Evolutionary conservation across 202 grass and related monocot species (phyloP), one percentile per base, ranked within the genome.

Genomic region (Cymbopogon flexuosus): DNA sequence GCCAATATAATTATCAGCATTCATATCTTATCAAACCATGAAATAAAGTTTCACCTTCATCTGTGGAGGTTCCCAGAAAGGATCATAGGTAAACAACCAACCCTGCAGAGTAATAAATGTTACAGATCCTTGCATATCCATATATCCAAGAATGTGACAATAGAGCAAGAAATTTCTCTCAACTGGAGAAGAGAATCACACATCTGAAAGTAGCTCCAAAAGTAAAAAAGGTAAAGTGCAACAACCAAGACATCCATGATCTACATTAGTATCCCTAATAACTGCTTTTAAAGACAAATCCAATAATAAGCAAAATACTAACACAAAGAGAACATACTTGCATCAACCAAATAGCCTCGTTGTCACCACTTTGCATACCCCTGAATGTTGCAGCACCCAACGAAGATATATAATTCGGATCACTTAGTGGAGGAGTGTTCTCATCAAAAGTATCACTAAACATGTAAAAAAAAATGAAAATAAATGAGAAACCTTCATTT

Each of bases 381-480:
- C 76, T 67, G 76, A 89, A 94, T 62, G 90, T 89, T 77, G 92
- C 86, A 87, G 89, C 92, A 80, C 92, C 92, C 85, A 94, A 65
- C 3, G 84, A 89, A 87, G 89, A 89, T 57, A 91, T 94, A 72
- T 94, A 94, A 6, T 91, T 84, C 22, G 92, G 89, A 49, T 94
- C 82, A 73, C 80, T 88, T 71, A 88, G 41, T 34, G 92, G 92
- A 82, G 92, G 92, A 22, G 89, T 89, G 59, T 94, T 94, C 73
- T 94, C 92, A 80, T 94, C 92, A 91, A 94, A 94, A 77, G 89
- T 91, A 77, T 94, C 92, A 80, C 92, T 93, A 65, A n/a, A 62
- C 45, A 79, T 37, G 82, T 36, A 80, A n/a, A 87, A 80, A n/a
- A 87, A 67, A 14, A 68, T 66, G 27, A 22, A 49, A 77, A 68